Evolutionary conservation across 352 stramenopile genomes (phyloP), one percentile per base, ranked within the genome.

Genomic region (Globisporangium acanthophoron): DNA sequence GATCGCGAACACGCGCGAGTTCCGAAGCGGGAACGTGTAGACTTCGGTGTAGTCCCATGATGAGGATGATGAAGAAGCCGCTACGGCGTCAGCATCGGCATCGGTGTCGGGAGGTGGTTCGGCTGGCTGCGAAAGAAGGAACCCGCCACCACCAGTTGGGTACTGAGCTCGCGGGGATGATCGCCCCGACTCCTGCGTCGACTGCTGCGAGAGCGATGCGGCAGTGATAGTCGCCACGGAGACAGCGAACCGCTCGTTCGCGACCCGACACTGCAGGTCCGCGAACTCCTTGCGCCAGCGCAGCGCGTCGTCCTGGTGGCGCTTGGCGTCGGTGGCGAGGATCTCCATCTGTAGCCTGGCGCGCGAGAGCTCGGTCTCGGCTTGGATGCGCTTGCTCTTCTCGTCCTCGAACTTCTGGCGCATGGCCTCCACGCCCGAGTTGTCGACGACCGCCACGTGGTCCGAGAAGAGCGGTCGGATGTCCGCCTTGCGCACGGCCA

Each of bases 361-460:
- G 13, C 52, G 39, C 27, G 61, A 65, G 3, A 89, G 52, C 12
- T 88, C 78, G 43, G 67, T 81, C 54, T 88, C 78, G 15, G 76
- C 48, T 29, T 62, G 24, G 9, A 65, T 70, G 41, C 64, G 74
- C 33, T 70, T 70, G 15, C 54, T 61, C 53, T 75, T 85, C 58
- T 92, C 78, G 39, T 57, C 66, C 48, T 88, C 65, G 52, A 71
- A 85, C 71, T 88, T 88, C 35, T 59, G 56, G 37, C 62, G 75
- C 67, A 85, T 78, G 21, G 74, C 67, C 59, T 85, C 78, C 18
- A 87, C 45, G 12, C 74, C 76, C 13, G 78, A 70, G 64, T 89
- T 92, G 67, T 92, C 82, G 15, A 92, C 80, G n/a, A 90, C 76
- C 9, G 82, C 78, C 8, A 90, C 75, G 55, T 86, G 77, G 66